Conservation (phyloP, 2,329 filamentous ascomycete genomes). For the Tolypocladium tropicale region DNA sequence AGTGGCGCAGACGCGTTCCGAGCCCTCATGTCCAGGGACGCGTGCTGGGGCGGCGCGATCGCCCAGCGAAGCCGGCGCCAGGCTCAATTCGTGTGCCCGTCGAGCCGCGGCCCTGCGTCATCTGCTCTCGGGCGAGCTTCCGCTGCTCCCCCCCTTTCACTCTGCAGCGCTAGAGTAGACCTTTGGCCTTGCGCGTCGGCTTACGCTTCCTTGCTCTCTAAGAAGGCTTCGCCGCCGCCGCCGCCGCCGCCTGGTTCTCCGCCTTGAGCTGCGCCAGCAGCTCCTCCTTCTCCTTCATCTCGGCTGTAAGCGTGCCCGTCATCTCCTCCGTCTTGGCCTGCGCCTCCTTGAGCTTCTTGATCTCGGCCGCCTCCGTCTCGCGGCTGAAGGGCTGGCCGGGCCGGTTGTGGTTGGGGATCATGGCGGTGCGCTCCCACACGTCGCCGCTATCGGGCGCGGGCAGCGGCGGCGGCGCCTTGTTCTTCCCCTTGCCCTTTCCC, state of each 20-base stretch:
- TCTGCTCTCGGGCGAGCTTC: too few relatives aligned
- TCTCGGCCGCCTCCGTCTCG: slow-evolving; percentile 56
- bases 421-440: slow-evolving; percentile 57
- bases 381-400: slow-evolving; percentile 64
- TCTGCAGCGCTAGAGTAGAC: neutral
- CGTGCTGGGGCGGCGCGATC: neutral
- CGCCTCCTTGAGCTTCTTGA: slow-evolving; percentile 52
- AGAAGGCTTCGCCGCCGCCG: slow-evolving; percentile 18
- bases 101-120: neutral
- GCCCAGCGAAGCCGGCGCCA: neutral
- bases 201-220: slow-evolving; percentile 12
- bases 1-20: too few relatives aligned
- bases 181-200: slow-evolving; percentile 2
- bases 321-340: slow-evolving; percentile 53
- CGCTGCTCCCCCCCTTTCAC: neutral
- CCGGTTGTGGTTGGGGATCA: slow-evolving; percentile 59
- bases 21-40: neutral
- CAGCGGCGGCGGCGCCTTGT: slow-evolving; percentile 25
- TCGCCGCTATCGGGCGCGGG: slow-evolving; percentile 32
- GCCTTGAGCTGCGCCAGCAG: slow-evolving; percentile 50
- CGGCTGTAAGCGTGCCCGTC: slow-evolving; percentile 45
- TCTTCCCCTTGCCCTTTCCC: slow-evolving; percentile 42
- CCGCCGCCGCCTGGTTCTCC: slow-evolving; percentile 41
- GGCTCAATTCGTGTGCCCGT: too few relatives aligned
- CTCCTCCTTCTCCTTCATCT: slow-evolving; percentile 55